phyloP scores from a whole-genome alignment of 768 basidiomycete species.

The Amanita exitialis region DNA sequence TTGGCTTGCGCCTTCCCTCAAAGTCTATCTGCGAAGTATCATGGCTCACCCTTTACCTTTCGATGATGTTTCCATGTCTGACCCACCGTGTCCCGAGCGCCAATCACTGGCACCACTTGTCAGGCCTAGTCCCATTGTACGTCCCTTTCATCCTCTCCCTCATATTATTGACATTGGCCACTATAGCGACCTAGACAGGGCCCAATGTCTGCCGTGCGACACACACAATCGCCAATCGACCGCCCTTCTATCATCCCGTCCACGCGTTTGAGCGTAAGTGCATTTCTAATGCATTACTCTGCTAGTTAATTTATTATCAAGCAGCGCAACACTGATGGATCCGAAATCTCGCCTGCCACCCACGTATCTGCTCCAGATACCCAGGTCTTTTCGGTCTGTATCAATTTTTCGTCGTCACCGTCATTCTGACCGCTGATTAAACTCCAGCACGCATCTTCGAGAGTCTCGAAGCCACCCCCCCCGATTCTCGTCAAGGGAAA shows the following conservation, averaged over 20 bases:
- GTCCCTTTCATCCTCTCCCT: background rate
- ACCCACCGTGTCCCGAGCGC: background rate
- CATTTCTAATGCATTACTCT: background rate
- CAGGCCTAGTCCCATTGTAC: background rate
- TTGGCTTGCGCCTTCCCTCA: background rate
- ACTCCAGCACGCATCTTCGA: background rate
- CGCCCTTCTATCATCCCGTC: background rate
- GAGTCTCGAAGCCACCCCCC: background rate
- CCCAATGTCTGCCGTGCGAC: background rate
- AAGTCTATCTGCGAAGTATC: background rate
- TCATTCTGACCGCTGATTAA: background rate
- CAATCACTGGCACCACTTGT: background rate
- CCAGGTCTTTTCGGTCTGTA: background rate
- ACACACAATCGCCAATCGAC: background rate
- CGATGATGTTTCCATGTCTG: background rate
- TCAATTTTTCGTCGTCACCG: background rate
- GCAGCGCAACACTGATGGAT: no score
- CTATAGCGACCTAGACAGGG: background rate
- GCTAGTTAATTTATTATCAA: no score
- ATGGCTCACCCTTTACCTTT: background rate
- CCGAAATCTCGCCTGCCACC: background rate
- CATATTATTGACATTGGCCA: background rate
- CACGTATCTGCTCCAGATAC: background rate
- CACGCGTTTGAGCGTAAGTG: background rate
- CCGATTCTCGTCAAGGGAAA: background rate